phyloP scores from a whole-genome alignment of 768 basidiomycete genomes.

The Hericium alpestre region DNA sequence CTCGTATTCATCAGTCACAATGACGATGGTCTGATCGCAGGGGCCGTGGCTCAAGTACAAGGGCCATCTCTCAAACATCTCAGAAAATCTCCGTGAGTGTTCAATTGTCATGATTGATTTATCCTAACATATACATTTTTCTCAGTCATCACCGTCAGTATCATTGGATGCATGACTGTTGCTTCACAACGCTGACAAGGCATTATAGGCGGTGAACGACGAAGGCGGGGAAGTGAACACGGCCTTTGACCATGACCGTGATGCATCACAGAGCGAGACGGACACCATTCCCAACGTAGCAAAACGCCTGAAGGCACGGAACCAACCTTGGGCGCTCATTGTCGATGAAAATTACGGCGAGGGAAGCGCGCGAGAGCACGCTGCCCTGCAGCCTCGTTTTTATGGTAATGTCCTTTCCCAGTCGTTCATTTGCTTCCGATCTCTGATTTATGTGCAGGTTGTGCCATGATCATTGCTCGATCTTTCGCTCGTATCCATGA shows the following conservation, averaged over 20 bases:
- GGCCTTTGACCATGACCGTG: conserved; percentile 68
- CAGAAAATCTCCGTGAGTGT: conserved; percentile 80
- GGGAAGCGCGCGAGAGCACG: conserved; percentile 95
- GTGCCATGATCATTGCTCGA: conserved; percentile 76
- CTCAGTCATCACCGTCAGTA: conserved; percentile 70
- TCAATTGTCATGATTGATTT: neutral
- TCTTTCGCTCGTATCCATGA: conserved; percentile 99
- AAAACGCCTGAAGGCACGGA: conserved; percentile 74
- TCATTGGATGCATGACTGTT: conserved; percentile 1
- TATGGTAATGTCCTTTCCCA: conserved; percentile 42
- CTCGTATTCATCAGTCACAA: neutral
- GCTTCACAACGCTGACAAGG: neutral
- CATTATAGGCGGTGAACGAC: conserved; percentile 73
- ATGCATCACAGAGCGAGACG: conserved; percentile 28
- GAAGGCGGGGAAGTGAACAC: conserved; percentile 90
- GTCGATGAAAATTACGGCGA: conserved; percentile 98
- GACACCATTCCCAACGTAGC: conserved; percentile 89
- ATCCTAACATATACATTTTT: neutral
- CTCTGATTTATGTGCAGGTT: conserved; percentile 37
- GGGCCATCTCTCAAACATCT: conserved; percentile 91
- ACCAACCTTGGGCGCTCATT: conserved; percentile 85
- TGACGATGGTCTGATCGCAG: conserved; percentile 24
- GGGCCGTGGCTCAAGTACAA: conserved; percentile 99
- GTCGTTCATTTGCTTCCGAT: no score
- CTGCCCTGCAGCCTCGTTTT: conserved; percentile 92